These are phyloP conservation scores for Phytophthora pisi DNA, from an alignment of 352 stramenopile genomes.

Conservation along the genomic window DNA sequence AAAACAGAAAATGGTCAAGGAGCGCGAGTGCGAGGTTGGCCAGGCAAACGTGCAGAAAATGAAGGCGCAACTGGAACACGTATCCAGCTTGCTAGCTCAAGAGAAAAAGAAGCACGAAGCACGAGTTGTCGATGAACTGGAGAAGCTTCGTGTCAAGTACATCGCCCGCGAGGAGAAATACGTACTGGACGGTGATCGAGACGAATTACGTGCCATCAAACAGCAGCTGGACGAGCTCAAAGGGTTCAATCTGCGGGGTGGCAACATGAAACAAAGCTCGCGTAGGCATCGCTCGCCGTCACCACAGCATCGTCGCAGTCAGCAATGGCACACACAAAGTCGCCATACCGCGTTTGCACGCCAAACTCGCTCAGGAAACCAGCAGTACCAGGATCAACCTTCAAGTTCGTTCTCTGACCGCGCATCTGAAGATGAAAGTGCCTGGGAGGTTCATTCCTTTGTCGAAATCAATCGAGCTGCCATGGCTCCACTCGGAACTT, in stretches of 20 bases:
- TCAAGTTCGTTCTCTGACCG: slow-evolving; percentile 19
- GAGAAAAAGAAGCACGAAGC: slow-evolving; percentile 80
- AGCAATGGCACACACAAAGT: slow-evolving; percentile 20
- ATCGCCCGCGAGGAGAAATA: slow-evolving; percentile 81
- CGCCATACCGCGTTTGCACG: slow-evolving; percentile 13
- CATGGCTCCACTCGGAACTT: not conserved
- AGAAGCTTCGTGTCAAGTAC: slow-evolving; percentile 84
- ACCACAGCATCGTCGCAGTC: slow-evolving; percentile 10
- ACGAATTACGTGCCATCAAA: slow-evolving; percentile 84
- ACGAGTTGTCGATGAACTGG: slow-evolving; percentile 66
- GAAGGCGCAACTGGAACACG: slow-evolving; percentile 63
- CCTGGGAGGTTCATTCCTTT: slow-evolving; percentile 15
- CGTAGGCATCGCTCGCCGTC: slow-evolving; percentile 13
- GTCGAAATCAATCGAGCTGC: slow-evolving; percentile 12
- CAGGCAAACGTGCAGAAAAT: slow-evolving; percentile 45
- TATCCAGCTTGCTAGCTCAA: slow-evolving; percentile 51
- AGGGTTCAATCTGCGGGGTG: slow-evolving; percentile 41
- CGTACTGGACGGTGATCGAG: slow-evolving; percentile 77
- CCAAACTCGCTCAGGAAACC: slow-evolving; percentile 8
- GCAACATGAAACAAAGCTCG: slow-evolving; percentile 1
- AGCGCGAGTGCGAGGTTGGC: slow-evolving; percentile 43
- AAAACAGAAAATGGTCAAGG: slow-evolving; percentile 56
- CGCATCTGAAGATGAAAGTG: slow-evolving; percentile 13
- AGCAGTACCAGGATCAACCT: not conserved
- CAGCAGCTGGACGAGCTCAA: slow-evolving; percentile 79